phyloP scores from a whole-genome alignment of 805 yeast species.

The Wickerhamiella hasegawae region DNA sequence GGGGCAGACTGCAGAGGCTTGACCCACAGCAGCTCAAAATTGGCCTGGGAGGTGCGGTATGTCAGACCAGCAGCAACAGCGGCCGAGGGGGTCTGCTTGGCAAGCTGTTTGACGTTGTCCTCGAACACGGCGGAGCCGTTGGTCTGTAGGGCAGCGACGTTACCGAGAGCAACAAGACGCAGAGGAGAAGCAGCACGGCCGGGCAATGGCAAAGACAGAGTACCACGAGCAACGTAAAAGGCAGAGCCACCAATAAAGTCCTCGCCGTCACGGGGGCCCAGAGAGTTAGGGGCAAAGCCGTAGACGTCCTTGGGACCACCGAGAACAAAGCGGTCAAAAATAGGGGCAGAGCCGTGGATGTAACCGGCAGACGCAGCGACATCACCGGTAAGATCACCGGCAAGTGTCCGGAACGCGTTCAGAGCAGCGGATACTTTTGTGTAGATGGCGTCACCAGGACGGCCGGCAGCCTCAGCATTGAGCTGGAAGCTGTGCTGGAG shows the following conservation, averaged over 20 bases:
- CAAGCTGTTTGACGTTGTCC: slow-evolving; percentile 17
- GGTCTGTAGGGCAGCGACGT: slow-evolving; percentile 41
- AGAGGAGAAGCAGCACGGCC: slow-evolving; percentile 32
- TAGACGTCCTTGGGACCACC: slow-evolving; percentile 59
- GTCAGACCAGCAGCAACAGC: slow-evolving; percentile 41
- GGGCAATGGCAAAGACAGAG: slow-evolving; percentile 49
- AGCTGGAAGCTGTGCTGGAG: slow-evolving; percentile 13
- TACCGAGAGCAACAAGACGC: slow-evolving; percentile 43
- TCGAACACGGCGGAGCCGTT: slow-evolving; percentile 13
- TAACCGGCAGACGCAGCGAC: slow-evolving; percentile 11
- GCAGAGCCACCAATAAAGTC: slow-evolving; percentile 54
- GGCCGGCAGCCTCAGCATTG: slow-evolving; percentile 22
- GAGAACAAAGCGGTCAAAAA: slow-evolving; percentile 62
- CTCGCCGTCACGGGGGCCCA: slow-evolving; percentile 38
- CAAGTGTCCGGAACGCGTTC: slow-evolving; percentile 9
- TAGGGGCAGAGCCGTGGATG: slow-evolving; percentile 27
- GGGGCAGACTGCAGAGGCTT: slow-evolving; percentile 37
- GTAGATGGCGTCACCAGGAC: slow-evolving; percentile 20
- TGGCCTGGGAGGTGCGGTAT: slow-evolving; percentile 41
- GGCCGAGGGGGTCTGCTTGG: slow-evolving; percentile 27
- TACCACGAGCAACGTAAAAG: slow-evolving; percentile 36
- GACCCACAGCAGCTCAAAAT: slow-evolving; percentile 46
- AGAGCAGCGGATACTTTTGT: slow-evolving; percentile 13
- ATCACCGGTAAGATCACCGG: slow-evolving; percentile 12
- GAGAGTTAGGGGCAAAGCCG: slow-evolving; percentile 47